Evolutionary conservation across 2,329 filamentous ascomycete genomes (phyloP), one percentile per base, ranked within the genome.

Genomic region (Neopestalotiopsis sp.): DNA sequence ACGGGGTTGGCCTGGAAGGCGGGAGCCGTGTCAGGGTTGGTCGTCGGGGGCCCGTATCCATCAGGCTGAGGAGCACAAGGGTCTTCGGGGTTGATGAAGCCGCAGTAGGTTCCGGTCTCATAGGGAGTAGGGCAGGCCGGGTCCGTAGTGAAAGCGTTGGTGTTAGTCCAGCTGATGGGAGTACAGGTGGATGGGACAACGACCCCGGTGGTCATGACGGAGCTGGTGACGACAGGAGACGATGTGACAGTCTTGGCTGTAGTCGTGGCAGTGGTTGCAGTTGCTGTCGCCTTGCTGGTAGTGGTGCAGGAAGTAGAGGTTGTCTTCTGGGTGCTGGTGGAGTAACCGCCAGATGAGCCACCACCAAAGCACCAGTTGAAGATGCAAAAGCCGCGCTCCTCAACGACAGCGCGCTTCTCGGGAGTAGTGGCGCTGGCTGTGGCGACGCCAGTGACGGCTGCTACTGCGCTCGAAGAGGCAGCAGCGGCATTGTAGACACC

Each of bases 51-150:
- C 4, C 68, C 70, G 49, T 53, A 53, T 14, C 70, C 63, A 28
- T 57, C 63, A 6, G 79, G 78, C 70, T 81, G 79, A 68, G 78
- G 74, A 28, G 78, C 75, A 70, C 79, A 81, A 61, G 78, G 72
- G 63, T 81, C 79, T 30, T 79, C 72, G 7, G 79, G 79, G 70
- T 80, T 80, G 72, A 80, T 77, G 71, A 80, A 80, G 28, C 79
- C 79, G 62, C 78, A 79, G 73, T 74, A 79, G 7, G 77, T 79
- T 30, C 77, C 77, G 13, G 71, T 73, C 68, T 79, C 77, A 20
- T 74, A 75, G 5, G 71, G 70, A 6, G 74, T 78, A 7, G 75
- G 70, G 71, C 77, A 79, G 28, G 74, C 67, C n/a, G 73, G 68
- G 34, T 65, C 70, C 9, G 75, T 71, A 32, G 74, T 75, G 61